Evolutionary conservation across 345 rosid genomes (phyloP).

Genomic region (Camelina hispida): DNA sequence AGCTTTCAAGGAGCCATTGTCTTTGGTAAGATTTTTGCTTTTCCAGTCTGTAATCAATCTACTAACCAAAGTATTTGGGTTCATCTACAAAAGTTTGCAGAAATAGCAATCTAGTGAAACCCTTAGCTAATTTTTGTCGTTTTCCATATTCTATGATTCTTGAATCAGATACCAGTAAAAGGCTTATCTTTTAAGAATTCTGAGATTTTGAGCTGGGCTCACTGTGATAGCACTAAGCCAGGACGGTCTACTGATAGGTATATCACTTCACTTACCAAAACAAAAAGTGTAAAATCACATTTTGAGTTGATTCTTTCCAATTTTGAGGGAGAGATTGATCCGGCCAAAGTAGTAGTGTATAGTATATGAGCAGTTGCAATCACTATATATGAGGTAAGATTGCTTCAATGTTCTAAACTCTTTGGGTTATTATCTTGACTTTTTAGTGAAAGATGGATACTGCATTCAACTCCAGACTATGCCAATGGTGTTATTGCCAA

Average conservation of each 20-base stretch:
- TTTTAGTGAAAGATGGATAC: conserved; percentile 78
- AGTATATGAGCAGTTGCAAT: neutral
- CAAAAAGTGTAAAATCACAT: neutral
- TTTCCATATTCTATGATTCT: conserved; percentile 20
- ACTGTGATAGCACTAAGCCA: conserved; percentile 83
- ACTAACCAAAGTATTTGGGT: conserved; percentile 1
- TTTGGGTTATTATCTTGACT: conserved; percentile 4
- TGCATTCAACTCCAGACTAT: conserved; percentile 74
- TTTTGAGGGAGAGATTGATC: no score
- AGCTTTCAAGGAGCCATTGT: conserved; percentile 77
- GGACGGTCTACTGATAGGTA: conserved; percentile 71
- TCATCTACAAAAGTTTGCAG: conserved; percentile 1
- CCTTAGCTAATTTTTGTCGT: conserved; percentile 11
- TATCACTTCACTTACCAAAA: conserved; percentile 14
- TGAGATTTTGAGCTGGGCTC: conserved; percentile 68
- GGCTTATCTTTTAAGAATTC: conserved; percentile 73
- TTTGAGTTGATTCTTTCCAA: no score
- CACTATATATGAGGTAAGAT: conserved; percentile 2
- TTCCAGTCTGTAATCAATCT: conserved; percentile 1
- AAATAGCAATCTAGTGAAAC: neutral
- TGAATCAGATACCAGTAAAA: conserved; percentile 66
- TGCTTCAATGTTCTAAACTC: conserved; percentile 4
- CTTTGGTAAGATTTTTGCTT: conserved; percentile 53
- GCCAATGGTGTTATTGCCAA: conserved; percentile 60
- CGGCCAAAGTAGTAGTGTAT: neutral